phyloP scores from a whole-genome alignment of 2,329 filamentous ascomycete species.

The Fusarium buxicola region DNA sequence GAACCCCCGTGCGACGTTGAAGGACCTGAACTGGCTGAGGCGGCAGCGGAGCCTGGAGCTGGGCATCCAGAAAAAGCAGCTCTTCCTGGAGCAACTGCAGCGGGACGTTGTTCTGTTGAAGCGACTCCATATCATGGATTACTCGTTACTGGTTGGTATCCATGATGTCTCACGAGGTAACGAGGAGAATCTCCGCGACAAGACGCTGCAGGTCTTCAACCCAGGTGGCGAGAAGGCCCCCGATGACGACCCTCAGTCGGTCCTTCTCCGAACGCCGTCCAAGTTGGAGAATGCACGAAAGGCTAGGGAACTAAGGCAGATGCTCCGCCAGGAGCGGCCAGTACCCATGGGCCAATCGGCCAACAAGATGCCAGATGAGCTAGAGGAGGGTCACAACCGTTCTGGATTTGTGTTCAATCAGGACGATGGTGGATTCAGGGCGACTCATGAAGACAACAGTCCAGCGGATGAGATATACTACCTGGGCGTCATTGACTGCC shows the following conservation, averaged over 20 bases:
- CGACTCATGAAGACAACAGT: constrained; percentile 89
- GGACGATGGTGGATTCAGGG: constrained; percentile 92
- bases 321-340: constrained; percentile 92
- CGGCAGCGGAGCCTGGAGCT: constrained; percentile 87
- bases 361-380: constrained; percentile 90
- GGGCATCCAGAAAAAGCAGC: constrained; percentile 85
- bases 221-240: constrained; percentile 75
- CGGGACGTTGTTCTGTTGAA: constrained; percentile 89
- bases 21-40: constrained; percentile 96
- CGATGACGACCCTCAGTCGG: constrained; percentile 70
- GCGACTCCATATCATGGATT: constrained; percentile 96
- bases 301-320: constrained; percentile 88
- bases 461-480: constrained; percentile 96
- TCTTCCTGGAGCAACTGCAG: constrained; percentile 90
- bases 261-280: constrained; percentile 89
- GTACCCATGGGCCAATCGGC: constrained; percentile 88
- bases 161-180: constrained; percentile 93
- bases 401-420: constrained; percentile 85
- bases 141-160: constrained; percentile 93
- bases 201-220: constrained; percentile 94
- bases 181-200: constrained; percentile 90
- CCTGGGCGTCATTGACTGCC: constrained; percentile 96
- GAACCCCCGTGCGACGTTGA: constrained; percentile 92
- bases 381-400: constrained; percentile 79
- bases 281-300: constrained; percentile 93